Base-by-base conservation (phyloP, 1,139 yeast species). In the Protomyces inouyei region DNA sequence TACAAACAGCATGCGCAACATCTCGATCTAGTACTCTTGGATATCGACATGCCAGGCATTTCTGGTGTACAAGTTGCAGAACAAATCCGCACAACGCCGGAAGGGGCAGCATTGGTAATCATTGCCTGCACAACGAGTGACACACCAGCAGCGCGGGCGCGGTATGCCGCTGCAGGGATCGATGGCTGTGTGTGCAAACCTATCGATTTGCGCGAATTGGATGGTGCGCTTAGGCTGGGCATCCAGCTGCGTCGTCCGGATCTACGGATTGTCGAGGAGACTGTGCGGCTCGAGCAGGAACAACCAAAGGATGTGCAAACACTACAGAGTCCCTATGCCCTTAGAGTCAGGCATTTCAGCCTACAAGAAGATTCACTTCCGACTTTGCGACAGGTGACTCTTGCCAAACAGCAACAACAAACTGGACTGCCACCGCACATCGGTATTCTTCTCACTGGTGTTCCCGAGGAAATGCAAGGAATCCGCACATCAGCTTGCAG, bases 31-130 rank as follows among this genome's bases (percentile, higher is more conserved):
- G 46, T 60, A 18, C 59, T 60, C 14, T 54, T 60, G 32, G 64
- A 60, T 48, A 60, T 60, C 28, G 64, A 60, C 36, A 60, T 60
- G 64, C 64, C 64, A 14, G 59, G 55, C 32, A 21, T 60, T 45
- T 54, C 59, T 16, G 64, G 64, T 10, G 55, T 54, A 18, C 40
- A 60, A 36, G 64, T 60, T 3, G 59, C 64, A 2, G 43, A 55
- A 25, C 45, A 48, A 14, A 38, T 60, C 32, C 48, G 64, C 8
- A 23, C 46, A 18, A 35, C 25, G 14, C 37, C 32, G 2, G 28
- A n/a, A n/a, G 18, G 18, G 16, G 14, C 18, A 12, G 55, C 51
- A 10, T 28, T 38, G 40, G 48, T 48, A 37, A 54, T 60, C n/a
- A 60, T 60, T 16, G 64, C 64, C 48, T 54, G 59, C 16, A 60